Evolutionary conservation across 2,329 filamentous ascomycete species (phyloP).

Genomic region (Curvularia verruculosa): DNA sequence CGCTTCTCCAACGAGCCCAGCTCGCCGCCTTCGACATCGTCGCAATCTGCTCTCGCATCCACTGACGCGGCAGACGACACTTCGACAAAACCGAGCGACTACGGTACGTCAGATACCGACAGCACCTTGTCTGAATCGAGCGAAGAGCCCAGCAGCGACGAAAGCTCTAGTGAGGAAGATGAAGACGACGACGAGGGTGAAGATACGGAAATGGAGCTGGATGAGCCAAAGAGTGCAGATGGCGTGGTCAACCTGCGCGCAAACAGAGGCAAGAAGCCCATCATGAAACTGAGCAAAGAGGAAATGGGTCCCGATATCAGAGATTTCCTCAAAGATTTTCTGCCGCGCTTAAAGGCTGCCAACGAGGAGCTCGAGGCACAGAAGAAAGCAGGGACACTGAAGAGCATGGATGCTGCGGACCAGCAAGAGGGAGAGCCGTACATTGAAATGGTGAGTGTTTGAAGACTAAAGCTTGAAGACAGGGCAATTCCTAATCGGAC

Average conservation of each 20-base stretch:
- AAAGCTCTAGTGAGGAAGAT: constrained; percentile 40
- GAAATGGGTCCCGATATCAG: constrained; percentile 41
- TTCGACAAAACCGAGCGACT: constrained; percentile 27
- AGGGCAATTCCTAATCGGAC: constrained; percentile 10
- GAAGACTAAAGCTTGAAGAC: background rate
- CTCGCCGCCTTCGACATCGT: constrained; percentile 31
- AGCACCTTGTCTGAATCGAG: constrained; percentile 45
- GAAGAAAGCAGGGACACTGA: constrained; percentile 48
- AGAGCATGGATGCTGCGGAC: constrained; percentile 37
- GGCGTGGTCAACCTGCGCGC: constrained; percentile 38
- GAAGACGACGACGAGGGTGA: constrained; percentile 19
- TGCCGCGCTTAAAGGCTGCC: constrained; percentile 52
- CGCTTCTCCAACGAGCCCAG: constrained; percentile 28
- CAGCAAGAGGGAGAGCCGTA: constrained; percentile 41
- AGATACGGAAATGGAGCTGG: constrained; percentile 14
- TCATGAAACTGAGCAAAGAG: constrained; percentile 35
- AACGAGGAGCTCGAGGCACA: constrained; percentile 53
- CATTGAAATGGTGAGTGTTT: constrained; percentile 49
- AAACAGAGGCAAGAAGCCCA: constrained; percentile 40
- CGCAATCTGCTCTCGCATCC: constrained; percentile 26
- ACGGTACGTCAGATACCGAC: constrained; percentile 27
- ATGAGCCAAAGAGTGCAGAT: constrained; percentile 12
- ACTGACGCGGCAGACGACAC: constrained; percentile 24
- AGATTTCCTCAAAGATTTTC: constrained; percentile 49
- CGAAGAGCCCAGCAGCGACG: constrained; percentile 48